Evolutionary conservation across 768 basidiomycete species (phyloP).

Genomic region (Udeniomyces megalosporus): DNA sequence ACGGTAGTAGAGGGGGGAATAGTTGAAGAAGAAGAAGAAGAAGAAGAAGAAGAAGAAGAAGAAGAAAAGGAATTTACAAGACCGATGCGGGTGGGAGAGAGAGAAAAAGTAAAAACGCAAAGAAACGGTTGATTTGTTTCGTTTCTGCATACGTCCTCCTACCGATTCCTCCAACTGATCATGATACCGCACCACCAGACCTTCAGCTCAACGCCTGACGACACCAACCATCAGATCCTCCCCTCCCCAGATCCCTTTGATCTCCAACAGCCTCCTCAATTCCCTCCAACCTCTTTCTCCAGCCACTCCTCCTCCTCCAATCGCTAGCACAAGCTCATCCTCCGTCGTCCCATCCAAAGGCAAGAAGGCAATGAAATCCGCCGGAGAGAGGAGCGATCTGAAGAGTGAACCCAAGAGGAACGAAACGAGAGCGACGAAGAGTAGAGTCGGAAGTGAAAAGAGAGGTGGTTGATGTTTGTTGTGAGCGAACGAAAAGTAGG

Average conservation of each 20-base stretch:
- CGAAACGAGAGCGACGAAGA: slow-evolving; percentile 67
- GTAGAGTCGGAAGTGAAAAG: slow-evolving; percentile 41
- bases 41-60: neutral
- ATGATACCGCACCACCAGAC: too few relatives aligned
- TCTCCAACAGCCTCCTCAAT: slow-evolving; percentile 19
- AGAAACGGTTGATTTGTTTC: neutral
- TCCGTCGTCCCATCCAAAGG: slow-evolving; percentile 13
- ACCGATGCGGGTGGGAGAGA: neutral
- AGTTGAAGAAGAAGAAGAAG: too few relatives aligned
- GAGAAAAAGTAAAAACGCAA: neutral
- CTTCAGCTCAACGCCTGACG: neutral
- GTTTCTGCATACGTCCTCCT: too few relatives aligned
- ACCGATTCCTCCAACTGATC: too few relatives aligned
- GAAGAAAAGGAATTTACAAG: too few relatives aligned
- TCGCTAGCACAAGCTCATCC: neutral
- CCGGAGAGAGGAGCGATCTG: slow-evolving; percentile 71
- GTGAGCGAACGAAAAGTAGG: neutral
- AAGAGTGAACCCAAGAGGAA: slow-evolving; percentile 83
- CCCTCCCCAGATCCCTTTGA: slow-evolving; percentile 16
- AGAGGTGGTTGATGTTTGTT: neutral
- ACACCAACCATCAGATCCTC: slow-evolving; percentile 17
- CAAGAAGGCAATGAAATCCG: slow-evolving; percentile 68
- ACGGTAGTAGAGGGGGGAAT: neutral
- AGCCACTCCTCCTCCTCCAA: neutral
- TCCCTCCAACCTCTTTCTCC: slow-evolving; percentile 19